Conservation (phyloP, 2,329 filamentous ascomycete species). For the Xylariales sp. region DNA sequence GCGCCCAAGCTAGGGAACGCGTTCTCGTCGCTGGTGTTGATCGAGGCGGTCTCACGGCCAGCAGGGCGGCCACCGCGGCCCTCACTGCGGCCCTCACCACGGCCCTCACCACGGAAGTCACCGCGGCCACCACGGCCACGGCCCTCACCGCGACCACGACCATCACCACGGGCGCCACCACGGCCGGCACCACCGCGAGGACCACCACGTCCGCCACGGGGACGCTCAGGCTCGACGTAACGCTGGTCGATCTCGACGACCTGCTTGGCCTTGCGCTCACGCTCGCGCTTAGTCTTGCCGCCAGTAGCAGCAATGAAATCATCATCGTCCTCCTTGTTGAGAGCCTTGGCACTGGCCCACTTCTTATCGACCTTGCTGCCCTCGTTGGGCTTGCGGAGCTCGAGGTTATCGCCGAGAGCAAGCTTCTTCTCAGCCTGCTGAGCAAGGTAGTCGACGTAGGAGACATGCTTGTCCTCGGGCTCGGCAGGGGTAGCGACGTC, state of each 20-base stretch:
- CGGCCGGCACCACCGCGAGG: conserved; percentile 61
- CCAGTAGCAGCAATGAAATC: conserved; percentile 80
- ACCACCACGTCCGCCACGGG: conserved; percentile 65
- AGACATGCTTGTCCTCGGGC: conserved; percentile 88
- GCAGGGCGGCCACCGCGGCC: conserved; percentile 56
- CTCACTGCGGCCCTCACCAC: conserved; percentile 59
- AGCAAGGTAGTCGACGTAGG: conserved; percentile 88
- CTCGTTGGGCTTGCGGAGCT: conserved; percentile 92
- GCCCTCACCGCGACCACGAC: conserved; percentile 53
- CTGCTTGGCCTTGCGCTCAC: conserved; percentile 92
- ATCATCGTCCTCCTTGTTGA: conserved; percentile 74
- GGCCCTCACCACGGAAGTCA: conserved; percentile 54
- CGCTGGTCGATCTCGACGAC: conserved; percentile 88
- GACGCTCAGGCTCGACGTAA: conserved; percentile 76
- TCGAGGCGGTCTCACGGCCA: conserved; percentile 57
- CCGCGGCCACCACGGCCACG: conserved; percentile 63
- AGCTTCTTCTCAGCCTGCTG: conserved; percentile 79
- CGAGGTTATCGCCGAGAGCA: conserved; percentile 70
- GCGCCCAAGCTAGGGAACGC: conserved; percentile 72
- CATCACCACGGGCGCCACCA: conserved; percentile 56
- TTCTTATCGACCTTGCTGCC: conserved; percentile 89
- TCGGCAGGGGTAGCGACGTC: conserved; percentile 62
- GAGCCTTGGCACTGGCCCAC: conserved; percentile 85
- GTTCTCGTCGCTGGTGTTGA: conserved; percentile 68
- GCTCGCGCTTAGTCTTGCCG: conserved; percentile 86